Evolutionary conservation across 768 basidiomycete species (phyloP), one percentile per base, ranked within the genome.

Genomic region (Gloeopeniophorella convolvens): DNA sequence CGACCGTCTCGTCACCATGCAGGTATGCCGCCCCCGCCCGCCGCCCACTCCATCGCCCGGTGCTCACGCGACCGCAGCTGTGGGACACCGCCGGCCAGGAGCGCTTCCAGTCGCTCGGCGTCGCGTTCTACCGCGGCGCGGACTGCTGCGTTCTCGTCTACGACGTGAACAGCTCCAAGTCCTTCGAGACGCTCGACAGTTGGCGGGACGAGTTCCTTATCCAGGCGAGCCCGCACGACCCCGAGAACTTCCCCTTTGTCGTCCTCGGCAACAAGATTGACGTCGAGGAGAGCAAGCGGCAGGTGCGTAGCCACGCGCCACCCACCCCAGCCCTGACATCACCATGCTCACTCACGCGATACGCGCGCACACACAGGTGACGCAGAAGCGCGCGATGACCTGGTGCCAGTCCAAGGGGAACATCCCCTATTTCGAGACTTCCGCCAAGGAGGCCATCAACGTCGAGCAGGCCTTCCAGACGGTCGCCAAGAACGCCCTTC

Each of bases 231-330:
- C 96, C 96, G 37, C 92, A 95, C 65, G 95, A 98, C 68, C 94
- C 96, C 33, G 96, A 98, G 77, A 97, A 97, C 74, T 99, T 99
- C 69, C 96, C 96, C 5, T 99, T 99, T 63, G 94, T 99, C 48
- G 95, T 99, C 11, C 72, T 99, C 52, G 96, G 96, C n/a, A 99
- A 99, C 74, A 99, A 99, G 90, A 95, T 99, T 66, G 96, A 99
- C 66, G 90, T 97, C 62, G 96, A 98, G 72, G 96, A 98, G 74
- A 88, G 84, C 67, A 98, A 97, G 69, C 83, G 95, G 58, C 93
- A 96, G 82, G 94, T 92, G 50, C 54, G 78, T 61, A 16, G n/a
- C n/a, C n/a, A n/a, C n/a, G n/a, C n/a, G n/a, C n/a, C n/a, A n/a
- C n/a, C n/a, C n/a, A n/a, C n/a, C n/a, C n/a, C 4, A 13, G 28